These are phyloP conservation scores for Sclerotinia borealis DNA, from an alignment of 2,329 filamentous ascomycete species.

Conservation along the genomic window DNA sequence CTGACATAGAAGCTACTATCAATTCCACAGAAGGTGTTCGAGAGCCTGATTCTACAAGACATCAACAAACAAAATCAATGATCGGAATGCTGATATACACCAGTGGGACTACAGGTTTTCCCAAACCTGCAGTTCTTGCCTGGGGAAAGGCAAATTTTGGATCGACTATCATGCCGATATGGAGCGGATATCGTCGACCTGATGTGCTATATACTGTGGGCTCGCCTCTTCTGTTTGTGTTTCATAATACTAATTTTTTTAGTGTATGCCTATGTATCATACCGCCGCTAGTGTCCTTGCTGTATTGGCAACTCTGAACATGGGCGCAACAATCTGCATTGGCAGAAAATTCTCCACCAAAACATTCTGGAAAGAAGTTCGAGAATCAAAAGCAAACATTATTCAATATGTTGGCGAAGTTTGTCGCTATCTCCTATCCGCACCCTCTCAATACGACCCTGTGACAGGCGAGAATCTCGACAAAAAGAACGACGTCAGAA, in stretches of 20 bases:
- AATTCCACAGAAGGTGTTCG: constrained; percentile 46
- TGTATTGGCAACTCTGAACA: constrained; percentile 52
- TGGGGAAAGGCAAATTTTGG: constrained; percentile 59
- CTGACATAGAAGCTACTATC: constrained; percentile 50
- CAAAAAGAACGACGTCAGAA: constrained; percentile 62
- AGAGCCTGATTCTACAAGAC: constrained; percentile 50
- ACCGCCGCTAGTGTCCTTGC: constrained; percentile 69
- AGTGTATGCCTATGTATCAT: constrained; percentile 89
- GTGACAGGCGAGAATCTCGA: constrained; percentile 63
- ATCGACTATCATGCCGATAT: constrained; percentile 45
- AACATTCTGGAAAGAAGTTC: constrained; percentile 70
- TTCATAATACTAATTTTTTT: constrained; percentile 16
- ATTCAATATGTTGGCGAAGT: constrained; percentile 90
- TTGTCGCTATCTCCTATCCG: constrained; percentile 71
- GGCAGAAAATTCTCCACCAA: constrained; percentile 73
- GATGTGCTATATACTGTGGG: constrained; percentile 72
- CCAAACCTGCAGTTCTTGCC: constrained; percentile 72
- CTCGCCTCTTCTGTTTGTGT: constrained; percentile 4
- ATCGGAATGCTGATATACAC: constrained; percentile 78
- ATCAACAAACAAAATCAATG: constrained; percentile 42
- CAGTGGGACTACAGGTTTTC: constrained; percentile 77
- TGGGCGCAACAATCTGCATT: constrained; percentile 62
- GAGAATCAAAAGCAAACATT: constrained; percentile 63
- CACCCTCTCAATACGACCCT: constrained; percentile 54
- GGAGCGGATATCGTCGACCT: constrained; percentile 50